A percentile compares a stretch with the other conserved stretches of the same genome.
phyloP scores from a whole-genome alignment of 2,329 filamentous ascomycete species.

The Shiraia bambusicola region DNA sequence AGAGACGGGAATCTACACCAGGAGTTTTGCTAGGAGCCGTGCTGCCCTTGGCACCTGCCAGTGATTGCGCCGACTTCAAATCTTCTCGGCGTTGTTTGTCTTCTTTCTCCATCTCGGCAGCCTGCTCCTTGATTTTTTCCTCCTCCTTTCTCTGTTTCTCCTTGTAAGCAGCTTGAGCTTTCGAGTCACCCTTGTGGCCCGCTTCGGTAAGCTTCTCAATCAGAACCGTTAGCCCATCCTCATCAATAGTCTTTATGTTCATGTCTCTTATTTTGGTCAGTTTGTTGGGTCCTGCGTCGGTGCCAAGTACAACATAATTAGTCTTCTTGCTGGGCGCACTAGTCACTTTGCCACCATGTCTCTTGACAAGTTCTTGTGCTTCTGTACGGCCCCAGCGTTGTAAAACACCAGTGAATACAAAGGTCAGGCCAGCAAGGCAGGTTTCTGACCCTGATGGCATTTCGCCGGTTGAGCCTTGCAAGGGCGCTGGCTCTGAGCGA shows the following conservation, averaged over 20 bases:
- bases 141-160: constrained; percentile 85
- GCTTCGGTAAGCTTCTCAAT: constrained; percentile 79
- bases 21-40: constrained; percentile 23
- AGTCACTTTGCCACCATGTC: constrained; percentile 90
- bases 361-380: constrained; percentile 81
- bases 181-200: constrained; percentile 71
- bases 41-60: constrained; percentile 45
- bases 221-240: constrained; percentile 85
- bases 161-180: constrained; percentile 80
- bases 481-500: constrained; percentile 64
- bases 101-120: constrained; percentile 81
- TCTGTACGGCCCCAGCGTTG: constrained; percentile 80
- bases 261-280: constrained; percentile 78
- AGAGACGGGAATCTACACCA: constrained; percentile 55
- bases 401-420: constrained; percentile 92
- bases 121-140: constrained; percentile 76
- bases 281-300: constrained; percentile 91
- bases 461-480: constrained; percentile 62
- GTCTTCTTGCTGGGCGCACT: constrained; percentile 87
- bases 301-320: constrained; percentile 86
- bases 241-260: constrained; percentile 88
- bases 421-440: constrained; percentile 83
- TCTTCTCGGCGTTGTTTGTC: constrained; percentile 73
- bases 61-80: constrained; percentile 42
- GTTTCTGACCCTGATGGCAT: constrained; percentile 83